phyloP scores from a whole-genome alignment of 139 green algal genomes.

The Diplosphaera chodatii region DNA sequence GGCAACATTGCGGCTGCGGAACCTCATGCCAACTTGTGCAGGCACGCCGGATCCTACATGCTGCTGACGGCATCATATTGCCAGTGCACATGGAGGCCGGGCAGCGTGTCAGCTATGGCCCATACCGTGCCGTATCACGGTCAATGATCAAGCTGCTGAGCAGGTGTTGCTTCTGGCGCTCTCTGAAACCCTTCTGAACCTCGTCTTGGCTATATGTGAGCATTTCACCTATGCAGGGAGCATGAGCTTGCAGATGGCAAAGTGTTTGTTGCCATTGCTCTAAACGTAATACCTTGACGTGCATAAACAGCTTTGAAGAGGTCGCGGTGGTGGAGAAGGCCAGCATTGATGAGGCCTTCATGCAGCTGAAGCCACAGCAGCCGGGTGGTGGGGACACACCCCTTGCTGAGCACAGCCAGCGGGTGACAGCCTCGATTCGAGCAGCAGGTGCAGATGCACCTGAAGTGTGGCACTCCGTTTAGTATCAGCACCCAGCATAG shows the following conservation, averaged over 20 bases:
- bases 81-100: conserved; percentile 47
- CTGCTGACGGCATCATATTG: conserved; percentile 33
- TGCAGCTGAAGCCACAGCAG: conserved; percentile 21
- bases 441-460: not conserved
- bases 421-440: not conserved
- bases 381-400: not conserved
- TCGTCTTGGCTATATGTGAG: too few relatives aligned
- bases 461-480: too few relatives aligned
- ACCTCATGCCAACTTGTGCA: too few relatives aligned
- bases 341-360: conserved; percentile 59
- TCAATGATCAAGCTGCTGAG: conserved; percentile 31
- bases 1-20: too few relatives aligned
- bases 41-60: conserved; percentile 27
- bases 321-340: conserved; percentile 44
- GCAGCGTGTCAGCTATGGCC: conserved; percentile 36
- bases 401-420: not conserved
- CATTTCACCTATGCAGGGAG: too few relatives aligned
- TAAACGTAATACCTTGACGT: too few relatives aligned
- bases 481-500: too few relatives aligned
- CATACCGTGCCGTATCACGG: conserved; percentile 42
- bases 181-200: too few relatives aligned
- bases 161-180: too few relatives aligned
- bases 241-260: too few relatives aligned
- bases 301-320: conserved; percentile 12
- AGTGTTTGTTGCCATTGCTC: too few relatives aligned